Evolutionary conservation across 345 rosid species (phyloP).

Genomic region (Ricinus communis): DNA sequence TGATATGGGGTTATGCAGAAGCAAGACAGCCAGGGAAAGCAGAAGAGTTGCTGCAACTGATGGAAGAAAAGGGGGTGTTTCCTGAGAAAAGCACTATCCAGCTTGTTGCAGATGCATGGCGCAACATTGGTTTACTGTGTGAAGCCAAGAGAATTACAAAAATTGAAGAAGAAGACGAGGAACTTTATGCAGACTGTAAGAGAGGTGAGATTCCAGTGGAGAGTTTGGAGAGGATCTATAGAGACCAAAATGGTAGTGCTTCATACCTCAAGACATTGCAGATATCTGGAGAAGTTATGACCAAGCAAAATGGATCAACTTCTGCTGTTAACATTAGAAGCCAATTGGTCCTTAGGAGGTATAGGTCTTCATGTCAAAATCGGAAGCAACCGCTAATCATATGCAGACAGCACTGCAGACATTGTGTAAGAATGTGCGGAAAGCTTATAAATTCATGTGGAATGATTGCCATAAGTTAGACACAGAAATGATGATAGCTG

Average conservation of each 20-base stretch:
- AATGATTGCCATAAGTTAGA: constrained; percentile 24
- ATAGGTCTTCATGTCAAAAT: constrained; percentile 17
- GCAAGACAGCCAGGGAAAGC: constrained; percentile 84
- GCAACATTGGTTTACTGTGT: constrained; percentile 52
- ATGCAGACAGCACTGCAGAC: constrained; percentile 45
- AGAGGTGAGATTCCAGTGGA: constrained; percentile 28
- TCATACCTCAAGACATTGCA: constrained; percentile 28
- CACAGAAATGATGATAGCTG: not conserved
- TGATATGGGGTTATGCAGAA: constrained; percentile 89
- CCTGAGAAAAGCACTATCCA: constrained; percentile 61
- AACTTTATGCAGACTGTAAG: constrained; percentile 23
- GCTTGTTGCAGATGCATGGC: constrained; percentile 83
- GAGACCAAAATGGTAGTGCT: constrained; percentile 34
- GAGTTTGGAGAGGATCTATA: constrained; percentile 27
- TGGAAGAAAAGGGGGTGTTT: constrained; percentile 59
- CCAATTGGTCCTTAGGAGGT: constrained; percentile 29
- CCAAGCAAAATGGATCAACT: constrained; percentile 32
- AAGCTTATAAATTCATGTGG: constrained; percentile 23
- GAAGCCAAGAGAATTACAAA: constrained; percentile 55
- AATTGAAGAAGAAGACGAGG: constrained; percentile 22
- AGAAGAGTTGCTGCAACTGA: constrained; percentile 61
- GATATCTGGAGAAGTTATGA: constrained; percentile 29
- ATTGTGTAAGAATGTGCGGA: constrained; percentile 27
- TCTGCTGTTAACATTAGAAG: constrained; percentile 29
- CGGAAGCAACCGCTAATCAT: constrained; percentile 28